phyloP scores from a whole-genome alignment of 305 asterid genomes.

The Fraxinus latifolia region DNA sequence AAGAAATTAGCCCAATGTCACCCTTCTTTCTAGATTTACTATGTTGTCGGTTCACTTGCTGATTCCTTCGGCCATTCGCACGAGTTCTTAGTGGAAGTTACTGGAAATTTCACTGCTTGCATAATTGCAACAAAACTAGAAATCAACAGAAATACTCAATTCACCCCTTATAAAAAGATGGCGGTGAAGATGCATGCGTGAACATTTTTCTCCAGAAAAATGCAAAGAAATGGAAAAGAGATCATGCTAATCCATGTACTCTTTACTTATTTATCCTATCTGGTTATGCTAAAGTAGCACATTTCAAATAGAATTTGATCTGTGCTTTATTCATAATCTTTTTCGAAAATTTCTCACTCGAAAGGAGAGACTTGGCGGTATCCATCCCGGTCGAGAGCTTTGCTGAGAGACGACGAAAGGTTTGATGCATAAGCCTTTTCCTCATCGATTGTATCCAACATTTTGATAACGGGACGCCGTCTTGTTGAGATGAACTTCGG shows the following conservation, averaged over 20 bases:
- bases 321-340: background rate
- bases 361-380: constrained; percentile 24
- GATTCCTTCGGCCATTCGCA: background rate
- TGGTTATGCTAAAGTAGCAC: background rate
- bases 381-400: constrained; percentile 23
- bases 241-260: background rate
- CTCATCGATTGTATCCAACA: constrained; percentile 54
- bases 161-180: constrained; percentile 16
- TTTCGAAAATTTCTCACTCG: constrained; percentile 14
- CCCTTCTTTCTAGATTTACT: background rate
- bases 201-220: background rate
- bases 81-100: background rate
- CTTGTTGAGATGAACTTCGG: constrained; percentile 35
- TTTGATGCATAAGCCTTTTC: constrained; percentile 44
- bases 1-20: background rate
- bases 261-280: background rate
- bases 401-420: constrained; percentile 23
- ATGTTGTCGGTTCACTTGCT: background rate
- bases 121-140: background rate
- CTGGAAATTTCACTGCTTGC: background rate
- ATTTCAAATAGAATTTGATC: background rate
- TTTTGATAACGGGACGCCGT: constrained; percentile 38
- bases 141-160: background rate
- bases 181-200: background rate
- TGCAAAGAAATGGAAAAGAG: background rate